A percentile compares a stretch with the other conserved stretches of the same genome.
phyloP scores from a whole-genome alignment of 345 rosid species.

The Microcos paniculata region DNA sequence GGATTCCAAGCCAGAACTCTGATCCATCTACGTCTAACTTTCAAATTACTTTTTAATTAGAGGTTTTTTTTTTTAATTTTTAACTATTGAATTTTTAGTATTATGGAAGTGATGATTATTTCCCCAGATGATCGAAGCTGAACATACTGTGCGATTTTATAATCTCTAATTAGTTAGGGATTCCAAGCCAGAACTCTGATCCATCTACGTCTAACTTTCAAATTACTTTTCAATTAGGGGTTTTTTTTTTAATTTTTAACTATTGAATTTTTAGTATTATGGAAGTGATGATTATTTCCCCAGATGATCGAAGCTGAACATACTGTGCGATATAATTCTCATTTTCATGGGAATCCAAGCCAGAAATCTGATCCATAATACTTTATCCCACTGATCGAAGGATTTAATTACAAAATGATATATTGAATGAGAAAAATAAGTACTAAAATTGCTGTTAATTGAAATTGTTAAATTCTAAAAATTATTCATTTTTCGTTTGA shows the following conservation, averaged over 20 bases:
- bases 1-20: slow-evolving; percentile 20
- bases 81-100: not conserved
- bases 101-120: slow-evolving; percentile 23
- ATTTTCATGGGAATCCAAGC: slow-evolving; percentile 15
- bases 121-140: slow-evolving; percentile 28
- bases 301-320: slow-evolving; percentile 29
- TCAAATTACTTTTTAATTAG: not conserved
- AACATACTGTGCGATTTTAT: slow-evolving; percentile 13
- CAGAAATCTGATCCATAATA: slow-evolving; percentile 20
- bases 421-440: too few species aligned
- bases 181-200: slow-evolving; percentile 23
- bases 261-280: not conserved
- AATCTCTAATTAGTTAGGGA: slow-evolving; percentile 5
- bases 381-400: not conserved
- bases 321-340: slow-evolving; percentile 1
- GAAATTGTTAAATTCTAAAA: too few species aligned
- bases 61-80: not conserved
- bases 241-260: not conserved
- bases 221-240: not conserved
- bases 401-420: too few species aligned
- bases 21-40: slow-evolving; percentile 7
- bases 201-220: not conserved
- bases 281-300: slow-evolving; percentile 24
- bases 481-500: too few species aligned
- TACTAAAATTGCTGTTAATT: too few species aligned